These are phyloP conservation scores for Crassisporium funariophilum DNA, from an alignment of 768 basidiomycete species.

Conservation along the genomic window DNA sequence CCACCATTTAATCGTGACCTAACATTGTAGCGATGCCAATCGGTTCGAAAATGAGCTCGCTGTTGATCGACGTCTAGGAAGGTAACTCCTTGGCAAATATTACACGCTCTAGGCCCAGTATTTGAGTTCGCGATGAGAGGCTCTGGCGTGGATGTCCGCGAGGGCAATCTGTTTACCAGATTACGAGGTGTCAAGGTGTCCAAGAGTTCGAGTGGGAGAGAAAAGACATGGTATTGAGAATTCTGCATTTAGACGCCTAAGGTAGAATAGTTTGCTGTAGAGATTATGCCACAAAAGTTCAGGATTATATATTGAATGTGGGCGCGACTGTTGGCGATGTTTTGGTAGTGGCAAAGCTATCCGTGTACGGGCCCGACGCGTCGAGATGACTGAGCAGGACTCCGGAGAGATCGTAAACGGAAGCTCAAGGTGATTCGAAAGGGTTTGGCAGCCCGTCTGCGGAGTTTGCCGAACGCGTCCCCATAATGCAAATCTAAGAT, in stretches of 20 bases:
- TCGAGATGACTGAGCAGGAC: too few relatives aligned
- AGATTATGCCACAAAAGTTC: background rate
- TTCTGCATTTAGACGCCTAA: slow-evolving; percentile 22
- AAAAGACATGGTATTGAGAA: slow-evolving; percentile 65
- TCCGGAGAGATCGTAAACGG: too few relatives aligned
- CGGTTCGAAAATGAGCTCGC: slow-evolving; percentile 83
- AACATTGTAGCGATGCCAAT: slow-evolving; percentile 99
- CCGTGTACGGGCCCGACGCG: too few relatives aligned
- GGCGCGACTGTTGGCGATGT: too few relatives aligned
- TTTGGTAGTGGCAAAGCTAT: too few relatives aligned
- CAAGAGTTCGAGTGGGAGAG: slow-evolving; percentile 69
- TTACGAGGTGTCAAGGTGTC: slow-evolving; percentile 71
- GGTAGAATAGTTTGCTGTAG: background rate
- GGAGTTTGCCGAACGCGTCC: slow-evolving; percentile 26
- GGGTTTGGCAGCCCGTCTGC: slow-evolving; percentile 19
- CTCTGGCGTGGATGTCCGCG: slow-evolving; percentile 37
- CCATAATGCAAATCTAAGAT: too few relatives aligned
- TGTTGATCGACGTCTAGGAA: slow-evolving; percentile 84
- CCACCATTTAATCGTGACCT: slow-evolving; percentile 74
- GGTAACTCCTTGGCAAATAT: slow-evolving; percentile 65
- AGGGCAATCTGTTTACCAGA: slow-evolving; percentile 44
- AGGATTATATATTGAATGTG: too few relatives aligned
- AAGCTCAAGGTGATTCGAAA: slow-evolving; percentile 4
- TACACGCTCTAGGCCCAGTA: slow-evolving; percentile 60
- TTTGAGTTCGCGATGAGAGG: slow-evolving; percentile 31